These are phyloP conservation scores for Chalciporus pseudorubinellus DNA, from an alignment of 768 basidiomycete genomes.

Conservation along the genomic window DNA sequence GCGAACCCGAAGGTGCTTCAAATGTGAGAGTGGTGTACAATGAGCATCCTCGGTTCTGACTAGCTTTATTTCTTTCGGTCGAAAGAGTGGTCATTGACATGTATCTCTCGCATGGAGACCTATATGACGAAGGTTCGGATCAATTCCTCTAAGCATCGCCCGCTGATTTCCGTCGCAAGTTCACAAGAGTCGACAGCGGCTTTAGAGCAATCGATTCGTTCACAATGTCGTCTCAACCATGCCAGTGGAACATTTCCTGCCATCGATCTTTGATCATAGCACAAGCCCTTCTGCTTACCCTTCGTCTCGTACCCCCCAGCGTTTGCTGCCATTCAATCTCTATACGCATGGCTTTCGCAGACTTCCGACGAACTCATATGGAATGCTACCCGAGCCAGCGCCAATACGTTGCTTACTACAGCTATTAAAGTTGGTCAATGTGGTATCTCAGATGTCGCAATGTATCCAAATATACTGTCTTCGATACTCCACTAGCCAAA, in stretches of 20 bases:
- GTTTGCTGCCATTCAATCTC: constrained; percentile 44
- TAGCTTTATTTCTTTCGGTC: no score
- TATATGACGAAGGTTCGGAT: no score
- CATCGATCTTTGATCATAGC: constrained; percentile 38
- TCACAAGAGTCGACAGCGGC: no score
- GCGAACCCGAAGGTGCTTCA: no score
- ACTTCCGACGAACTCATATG: constrained; percentile 23
- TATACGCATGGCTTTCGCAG: constrained; percentile 29
- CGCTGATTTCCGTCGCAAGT: no score
- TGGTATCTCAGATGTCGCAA: constrained; percentile 30
- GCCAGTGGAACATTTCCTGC: constrained; percentile 57
- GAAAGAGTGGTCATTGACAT: no score
- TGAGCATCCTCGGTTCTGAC: no score
- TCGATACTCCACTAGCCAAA: constrained; percentile 43
- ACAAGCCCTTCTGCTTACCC: constrained; percentile 44
- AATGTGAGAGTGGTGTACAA: no score
- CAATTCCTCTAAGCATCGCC: no score
- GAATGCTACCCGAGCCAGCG: constrained; percentile 37
- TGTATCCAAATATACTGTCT: constrained; percentile 61
- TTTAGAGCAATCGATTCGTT: no score
- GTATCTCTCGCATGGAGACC: no score
- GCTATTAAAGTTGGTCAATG: constrained; percentile 43
- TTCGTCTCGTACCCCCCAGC: constrained; percentile 33
- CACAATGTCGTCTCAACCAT: no score
- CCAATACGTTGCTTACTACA: constrained; percentile 35